Base-by-base conservation (phyloP, 192 early-diverging fungal species). In the Phlyctochytrium planicorne region DNA sequence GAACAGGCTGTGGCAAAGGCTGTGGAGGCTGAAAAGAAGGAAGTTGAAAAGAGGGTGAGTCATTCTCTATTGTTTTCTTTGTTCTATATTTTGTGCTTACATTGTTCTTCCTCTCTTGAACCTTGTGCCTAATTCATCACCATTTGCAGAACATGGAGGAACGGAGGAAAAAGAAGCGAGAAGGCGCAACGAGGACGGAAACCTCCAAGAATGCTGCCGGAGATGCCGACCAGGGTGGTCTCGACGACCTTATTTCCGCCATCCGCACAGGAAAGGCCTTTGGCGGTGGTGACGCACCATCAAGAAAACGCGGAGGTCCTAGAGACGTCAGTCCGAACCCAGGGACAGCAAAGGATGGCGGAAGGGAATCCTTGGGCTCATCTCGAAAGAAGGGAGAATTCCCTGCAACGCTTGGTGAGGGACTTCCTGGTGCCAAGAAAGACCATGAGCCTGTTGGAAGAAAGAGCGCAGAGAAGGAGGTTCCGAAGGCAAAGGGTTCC, bases 181-280 rank as follows among this genome's bases (percentile, higher is more conserved):
- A 80, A 29, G 59, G 59, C 16, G 24, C 47, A 34, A 74, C 55
- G 50, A 34, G 32, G 34, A 69, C 30, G 6, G 29, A 40, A 2
- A 29, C 37, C 52, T 17, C 31, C 12, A 30, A 37, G 16, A 34
- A 33, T 1, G 56, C 53, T 20, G 70, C 65, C 24, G 56, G 30
- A 40, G 53, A 55, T 34, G 59, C 63, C 32, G 68, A 78, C 24
- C 65, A 80, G 59, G 81, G 78, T 25, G 76, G 72, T 12, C 65
- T 83, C 32, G 82, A 83, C 34, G 82, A 83, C 56, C 60, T 83
- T 1, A 83, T 83, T 47, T 72, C 71, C 23, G 68, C 79, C 1
- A 83, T 83, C 59, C 66, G 77, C 2, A 81, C 78, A 2, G 82
- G 82, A 4, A 78, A 68, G 47, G 79, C 75, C 2, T 83, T 81